Percentiles rank a stretch among this genome's conserved stretches.
These are phyloP conservation scores for Candida broadrunensis DNA, from an alignment of 805 yeast species.

Conservation along the genomic window DNA sequence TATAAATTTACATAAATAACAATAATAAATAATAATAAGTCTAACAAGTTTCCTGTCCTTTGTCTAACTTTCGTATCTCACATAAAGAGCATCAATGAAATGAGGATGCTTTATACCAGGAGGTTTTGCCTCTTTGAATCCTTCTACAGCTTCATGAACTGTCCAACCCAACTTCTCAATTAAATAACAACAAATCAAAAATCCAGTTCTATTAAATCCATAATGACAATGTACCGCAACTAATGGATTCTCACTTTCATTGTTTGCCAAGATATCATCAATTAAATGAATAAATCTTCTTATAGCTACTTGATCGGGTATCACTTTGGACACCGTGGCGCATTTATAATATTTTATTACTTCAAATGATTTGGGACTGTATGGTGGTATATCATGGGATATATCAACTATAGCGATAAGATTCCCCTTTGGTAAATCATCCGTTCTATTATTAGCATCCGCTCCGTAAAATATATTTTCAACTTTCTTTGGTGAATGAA, in stretches of 20 bases:
- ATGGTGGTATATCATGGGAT: conserved; percentile 68
- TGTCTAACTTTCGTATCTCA: conserved; percentile 47
- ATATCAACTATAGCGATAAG: conserved; percentile 65
- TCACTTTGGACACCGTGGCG: conserved; percentile 76
- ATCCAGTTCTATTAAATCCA: conserved; percentile 80
- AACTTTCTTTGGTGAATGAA: conserved; percentile 56
- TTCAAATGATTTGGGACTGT: conserved; percentile 55
- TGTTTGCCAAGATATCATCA: conserved; percentile 38
- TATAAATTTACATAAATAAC: background rate
- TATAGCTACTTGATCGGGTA: conserved; percentile 62
- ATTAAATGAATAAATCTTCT: conserved; percentile 53
- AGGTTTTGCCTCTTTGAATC: conserved; percentile 53
- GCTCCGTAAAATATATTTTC: conserved; percentile 43
- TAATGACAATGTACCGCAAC: conserved; percentile 78
- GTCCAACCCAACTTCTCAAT: conserved; percentile 58
- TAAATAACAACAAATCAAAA: conserved; percentile 65
- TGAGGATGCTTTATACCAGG: conserved; percentile 81
- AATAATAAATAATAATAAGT: background rate
- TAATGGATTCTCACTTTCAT: conserved; percentile 26
- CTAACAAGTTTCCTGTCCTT: background rate
- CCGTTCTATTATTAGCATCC: conserved; percentile 2
- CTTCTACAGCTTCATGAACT: conserved; percentile 61
- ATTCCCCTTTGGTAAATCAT: conserved; percentile 22
- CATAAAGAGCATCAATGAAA: conserved; percentile 68
- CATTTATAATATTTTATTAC: conserved; percentile 62